Conservation (phyloP, 495 filamentous ascomycete genomes). For the Clavariopsis aquatica region DNA sequence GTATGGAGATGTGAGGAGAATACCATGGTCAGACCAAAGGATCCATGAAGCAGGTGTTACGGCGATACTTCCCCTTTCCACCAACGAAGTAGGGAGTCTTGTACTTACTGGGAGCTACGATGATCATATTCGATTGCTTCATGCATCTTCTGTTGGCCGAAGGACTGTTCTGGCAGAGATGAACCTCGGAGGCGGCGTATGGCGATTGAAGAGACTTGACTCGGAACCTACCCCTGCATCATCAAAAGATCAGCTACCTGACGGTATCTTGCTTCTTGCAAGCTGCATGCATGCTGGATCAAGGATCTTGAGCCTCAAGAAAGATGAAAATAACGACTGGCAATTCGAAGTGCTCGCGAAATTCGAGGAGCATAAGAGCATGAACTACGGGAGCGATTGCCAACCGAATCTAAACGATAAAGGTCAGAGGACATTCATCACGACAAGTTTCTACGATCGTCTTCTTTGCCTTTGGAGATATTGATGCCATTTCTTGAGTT, state of each 20-base stretch:
- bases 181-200: conserved; percentile 82
- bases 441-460: conserved; percentile 89
- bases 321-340: conserved; percentile 49
- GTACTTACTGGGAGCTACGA: conserved; percentile 92
- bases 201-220: conserved; percentile 65
- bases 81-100: conserved; percentile 47
- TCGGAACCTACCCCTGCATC: not conserved
- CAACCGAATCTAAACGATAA: conserved; percentile 47
- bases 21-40: conserved; percentile 47
- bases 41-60: conserved; percentile 84
- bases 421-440: conserved; percentile 53
- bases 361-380: conserved; percentile 87
- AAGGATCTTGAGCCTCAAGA: conserved; percentile 61
- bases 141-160: conserved; percentile 37
- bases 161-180: conserved; percentile 60
- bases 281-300: conserved; percentile 93
- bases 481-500: not conserved
- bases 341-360: conserved; percentile 65
- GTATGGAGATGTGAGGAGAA: not conserved
- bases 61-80: conserved; percentile 68
- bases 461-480: conserved; percentile 73
- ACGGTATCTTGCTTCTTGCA: conserved; percentile 65
- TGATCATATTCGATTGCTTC: conserved; percentile 70
- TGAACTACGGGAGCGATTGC: conserved; percentile 91
- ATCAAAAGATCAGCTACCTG: not conserved